Evolutionary conservation across 768 basidiomycete species (phyloP), one percentile per base, ranked within the genome.

Genomic region (Psilocybe sp.): DNA sequence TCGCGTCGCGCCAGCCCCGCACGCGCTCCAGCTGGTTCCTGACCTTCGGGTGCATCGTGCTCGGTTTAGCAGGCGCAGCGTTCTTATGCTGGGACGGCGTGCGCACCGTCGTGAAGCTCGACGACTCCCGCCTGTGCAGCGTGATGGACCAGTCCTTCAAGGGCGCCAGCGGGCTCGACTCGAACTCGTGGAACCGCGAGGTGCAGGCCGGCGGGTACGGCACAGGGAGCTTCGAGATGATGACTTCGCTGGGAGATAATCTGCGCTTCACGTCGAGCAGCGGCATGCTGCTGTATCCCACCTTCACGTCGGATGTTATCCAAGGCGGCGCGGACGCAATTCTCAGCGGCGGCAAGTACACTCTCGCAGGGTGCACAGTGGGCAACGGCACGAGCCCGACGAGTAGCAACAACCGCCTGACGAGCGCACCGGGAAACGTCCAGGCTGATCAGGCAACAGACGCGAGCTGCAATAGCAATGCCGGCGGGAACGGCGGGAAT

Each of bases 201-300:
- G 75, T 91, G 49, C 78, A 85, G 53, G 67, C 89, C 36, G 84
- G 85, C 44, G 91, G 90, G 1, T 92, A 85, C 60, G 89, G 88
- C 76, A 87, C 85, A 50, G 79, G 77, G 13, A 82, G 90, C 56
- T 94, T 94, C 64, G 80, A 92, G 62, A 90, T 91, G 80, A 82
- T 87, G 2, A 87, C 87, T 1, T 58, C 64, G 9, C 75, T 75
- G 1, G 50, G 72, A 12, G 80, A 78, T 60, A 90, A 89, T 60
- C 76, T 85, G 3, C 89, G 79, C 65, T 92, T 38, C 66, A 76
- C 38, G 75, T 91, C 65, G 80, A 79, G 5, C 72, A 81, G 49
- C 80, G 23, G 23, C 23, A 28, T 28, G 23, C 23, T 28, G 23
- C 7, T 28, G 23, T 28, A 28, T 28, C 23, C 23, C 23, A 28